These are phyloP conservation scores for Chrysanthemum lavandulifolium DNA, from an alignment of 129 eudicot species.

Conservation along the genomic window DNA sequence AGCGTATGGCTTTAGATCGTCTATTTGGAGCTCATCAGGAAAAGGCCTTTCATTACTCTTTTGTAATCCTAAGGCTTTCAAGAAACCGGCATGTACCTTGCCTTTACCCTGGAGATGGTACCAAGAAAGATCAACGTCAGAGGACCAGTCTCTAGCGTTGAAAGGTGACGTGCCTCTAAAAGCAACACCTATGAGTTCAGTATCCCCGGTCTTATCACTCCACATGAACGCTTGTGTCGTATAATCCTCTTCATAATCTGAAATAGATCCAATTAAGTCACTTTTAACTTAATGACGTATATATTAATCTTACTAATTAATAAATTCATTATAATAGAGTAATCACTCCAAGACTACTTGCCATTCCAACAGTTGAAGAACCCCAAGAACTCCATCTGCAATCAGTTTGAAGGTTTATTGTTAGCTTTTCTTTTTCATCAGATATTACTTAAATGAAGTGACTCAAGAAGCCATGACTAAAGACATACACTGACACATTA, in stretches of 20 bases:
- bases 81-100: slow-evolving; percentile 71
- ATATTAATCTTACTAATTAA: too few species aligned
- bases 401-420: background rate
- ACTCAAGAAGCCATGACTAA: too few species aligned
- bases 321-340: too few species aligned
- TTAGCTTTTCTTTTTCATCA: too few species aligned
- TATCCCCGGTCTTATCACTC: slow-evolving; percentile 26
- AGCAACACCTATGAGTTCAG: slow-evolving; percentile 54
- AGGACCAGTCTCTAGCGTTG: slow-evolving; percentile 53
- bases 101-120: slow-evolving; percentile 44
- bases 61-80: slow-evolving; percentile 72
- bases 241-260: slow-evolving; percentile 40
- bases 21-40: slow-evolving; percentile 27
- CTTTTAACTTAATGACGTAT: too few species aligned
- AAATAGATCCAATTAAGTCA: background rate
- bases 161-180: slow-evolving; percentile 72
- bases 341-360: slow-evolving; percentile 5
- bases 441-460: too few species aligned
- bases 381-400: slow-evolving; percentile 61
- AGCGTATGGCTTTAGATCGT: slow-evolving; percentile 24
- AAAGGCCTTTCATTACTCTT: slow-evolving; percentile 45
- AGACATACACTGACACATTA: too few species aligned
- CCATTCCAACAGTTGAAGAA: slow-evolving; percentile 55
- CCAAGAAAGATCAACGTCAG: slow-evolving; percentile 70
- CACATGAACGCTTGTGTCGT: slow-evolving; percentile 62